Evolutionary conservation across 164 flowering plant species (phyloP), one percentile per base, ranked within the genome.

Genomic region (grape (Vitis vinifera)): DNA sequence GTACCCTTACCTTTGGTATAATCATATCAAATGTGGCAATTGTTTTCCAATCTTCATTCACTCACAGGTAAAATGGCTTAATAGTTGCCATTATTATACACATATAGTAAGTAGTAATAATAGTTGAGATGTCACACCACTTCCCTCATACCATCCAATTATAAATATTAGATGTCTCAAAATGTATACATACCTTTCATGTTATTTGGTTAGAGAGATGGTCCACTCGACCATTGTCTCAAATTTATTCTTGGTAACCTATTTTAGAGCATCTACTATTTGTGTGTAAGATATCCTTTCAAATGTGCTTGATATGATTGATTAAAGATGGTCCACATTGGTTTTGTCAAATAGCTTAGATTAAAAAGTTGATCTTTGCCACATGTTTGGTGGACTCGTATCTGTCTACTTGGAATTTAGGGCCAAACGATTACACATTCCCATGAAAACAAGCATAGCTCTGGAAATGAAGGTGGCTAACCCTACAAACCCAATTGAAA

Each of bases 401-500:
- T 62, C 72, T 79, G 30, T 79, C 81, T 55, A 91, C 96, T 17
- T 59, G 84, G 73, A 93, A 95, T 71, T 89, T 87, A 0, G 97
- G 99, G n/a, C 96, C 98, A 67, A 89, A 82, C 4, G 93, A 78
- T 80, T 90, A 95, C 63, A 95, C 99, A 78, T 80, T 91, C 47
- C 99, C 92, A 63, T 93, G 91, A 14, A 94, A 83, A 76, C 91
- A 87, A 52, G 99, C 27, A 23, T 23, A 23, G 27, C 27, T 23
- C 2, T 23, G 2, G 27, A 23, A 23, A 23, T 23, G 2, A 23
- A 23, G 2, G 27, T 23, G 27, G 93, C 90, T 49, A 90, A 78
- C 56, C 95, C 92, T 88, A 69, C 71, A 78, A 72, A 73, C 4
- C 63, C 57, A 72, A 0, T n/a, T 1, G 56, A 76, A 75, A 59